Conservation (phyloP, 2,329 filamentous ascomycete genomes). For the Eutypa lata region DNA sequence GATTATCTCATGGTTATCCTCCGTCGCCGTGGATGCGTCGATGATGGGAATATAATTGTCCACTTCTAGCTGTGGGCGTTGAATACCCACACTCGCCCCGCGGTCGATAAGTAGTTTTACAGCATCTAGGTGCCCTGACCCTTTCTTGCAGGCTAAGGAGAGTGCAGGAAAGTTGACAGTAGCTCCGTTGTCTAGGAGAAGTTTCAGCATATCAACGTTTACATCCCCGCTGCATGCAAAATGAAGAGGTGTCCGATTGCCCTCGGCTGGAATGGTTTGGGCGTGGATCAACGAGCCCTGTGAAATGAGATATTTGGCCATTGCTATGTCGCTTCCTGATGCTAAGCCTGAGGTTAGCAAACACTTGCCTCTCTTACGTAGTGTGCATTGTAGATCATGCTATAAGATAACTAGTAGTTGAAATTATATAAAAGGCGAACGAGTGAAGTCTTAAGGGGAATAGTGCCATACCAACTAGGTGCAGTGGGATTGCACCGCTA, state of each 20-base stretch:
- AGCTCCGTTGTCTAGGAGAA: not conserved
- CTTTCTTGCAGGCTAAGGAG: not conserved
- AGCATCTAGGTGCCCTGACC: not conserved
- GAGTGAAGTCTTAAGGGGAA: not conserved
- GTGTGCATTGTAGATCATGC: not conserved
- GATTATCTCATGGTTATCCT: no score
- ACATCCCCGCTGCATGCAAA: not conserved
- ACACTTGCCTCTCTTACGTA: not conserved
- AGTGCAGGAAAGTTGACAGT: not conserved
- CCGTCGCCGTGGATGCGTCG: no score
- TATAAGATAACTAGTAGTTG: not conserved
- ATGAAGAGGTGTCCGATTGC: not conserved
- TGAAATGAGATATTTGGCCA: not conserved
- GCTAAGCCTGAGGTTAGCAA: not conserved
- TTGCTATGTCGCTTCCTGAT: not conserved
- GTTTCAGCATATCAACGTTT: not conserved
- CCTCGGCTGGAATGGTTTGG: not conserved
- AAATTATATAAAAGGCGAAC: not conserved
- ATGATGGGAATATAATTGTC: no score
- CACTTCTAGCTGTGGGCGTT: no score
- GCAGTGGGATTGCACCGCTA: not conserved
- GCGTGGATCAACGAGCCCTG: not conserved
- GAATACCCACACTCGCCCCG: not conserved
- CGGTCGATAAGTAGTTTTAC: not conserved
- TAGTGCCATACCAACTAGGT: not conserved